phyloP scores from a whole-genome alignment of 2,329 filamentous ascomycete genomes.

The Alternaria ethzedia region DNA sequence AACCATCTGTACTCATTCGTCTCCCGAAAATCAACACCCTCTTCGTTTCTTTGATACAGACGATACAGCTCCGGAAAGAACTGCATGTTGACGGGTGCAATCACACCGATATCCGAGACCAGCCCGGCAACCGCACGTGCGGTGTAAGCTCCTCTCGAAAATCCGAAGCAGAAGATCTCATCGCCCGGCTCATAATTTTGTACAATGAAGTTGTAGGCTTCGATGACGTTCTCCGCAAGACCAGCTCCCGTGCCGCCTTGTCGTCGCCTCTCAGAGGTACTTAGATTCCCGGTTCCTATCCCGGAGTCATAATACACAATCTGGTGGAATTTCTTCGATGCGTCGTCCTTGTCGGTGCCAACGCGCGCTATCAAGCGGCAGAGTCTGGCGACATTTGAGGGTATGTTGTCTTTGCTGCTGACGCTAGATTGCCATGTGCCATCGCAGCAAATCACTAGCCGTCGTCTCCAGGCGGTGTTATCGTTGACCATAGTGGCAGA shows the following conservation, averaged over 20 bases:
- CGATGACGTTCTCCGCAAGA: conserved; percentile 56
- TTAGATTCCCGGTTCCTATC: conserved; percentile 42
- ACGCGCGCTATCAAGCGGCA: conserved; percentile 40
- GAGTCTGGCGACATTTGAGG: conserved; percentile 47
- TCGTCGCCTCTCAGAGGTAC: conserved; percentile 28
- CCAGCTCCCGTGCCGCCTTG: conserved; percentile 54
- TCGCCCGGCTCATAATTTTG: conserved; percentile 58
- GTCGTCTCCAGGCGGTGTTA: conserved; percentile 36
- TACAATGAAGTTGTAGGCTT: conserved; percentile 59
- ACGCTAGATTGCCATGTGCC: conserved; percentile 48
- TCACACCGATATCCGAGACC: conserved; percentile 54
- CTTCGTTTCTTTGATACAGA: conserved; percentile 41
- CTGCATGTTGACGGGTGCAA: conserved; percentile 53
- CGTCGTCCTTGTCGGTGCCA: conserved; percentile 31
- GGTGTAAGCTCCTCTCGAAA: conserved; percentile 56
- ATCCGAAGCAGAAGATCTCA: conserved; percentile 56
- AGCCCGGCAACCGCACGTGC: conserved; percentile 52
- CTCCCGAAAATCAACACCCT: conserved; percentile 32
- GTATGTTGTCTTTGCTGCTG: conserved; percentile 37
- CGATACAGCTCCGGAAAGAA: conserved; percentile 54
- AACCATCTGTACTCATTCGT: conserved; percentile 40
- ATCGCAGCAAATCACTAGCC: conserved; percentile 46
- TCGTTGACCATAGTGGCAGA: conserved; percentile 18
- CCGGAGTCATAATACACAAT: conserved; percentile 47
- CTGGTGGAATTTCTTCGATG: conserved; percentile 40